Conservation (phyloP, 148 eudicot genomes). For the Euryodendron excelsum region DNA sequence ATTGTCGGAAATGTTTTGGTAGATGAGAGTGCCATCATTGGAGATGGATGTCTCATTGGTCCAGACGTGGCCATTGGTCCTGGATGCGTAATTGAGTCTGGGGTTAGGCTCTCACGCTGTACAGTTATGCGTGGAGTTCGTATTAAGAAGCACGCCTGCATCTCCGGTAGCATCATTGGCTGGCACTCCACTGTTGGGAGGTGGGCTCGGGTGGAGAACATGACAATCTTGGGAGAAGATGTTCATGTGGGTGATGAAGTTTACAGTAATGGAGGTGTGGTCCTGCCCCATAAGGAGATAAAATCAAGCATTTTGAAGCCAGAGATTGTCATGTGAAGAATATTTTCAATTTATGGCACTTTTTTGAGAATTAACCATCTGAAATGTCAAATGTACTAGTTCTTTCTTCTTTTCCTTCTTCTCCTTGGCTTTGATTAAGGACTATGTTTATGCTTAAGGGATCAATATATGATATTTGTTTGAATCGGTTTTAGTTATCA, state of each 20-base stretch:
- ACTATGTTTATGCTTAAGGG: too few relatives aligned
- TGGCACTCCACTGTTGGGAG: conserved; percentile 93
- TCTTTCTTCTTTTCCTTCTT: too few relatives aligned
- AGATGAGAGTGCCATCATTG: conserved; percentile 72
- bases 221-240: conserved; percentile 85
- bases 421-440: too few relatives aligned
- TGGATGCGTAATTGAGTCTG: conserved; percentile 78
- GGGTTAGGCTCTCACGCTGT: conserved; percentile 81
- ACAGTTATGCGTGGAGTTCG: conserved; percentile 85
- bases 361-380: too few relatives aligned
- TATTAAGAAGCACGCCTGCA: conserved; percentile 71
- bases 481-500: too few relatives aligned
- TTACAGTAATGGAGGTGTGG: conserved; percentile 83
- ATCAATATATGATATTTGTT: too few relatives aligned
- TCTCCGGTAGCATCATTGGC: conserved; percentile 73
- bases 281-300: conserved; percentile 84
- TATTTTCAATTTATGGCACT: too few relatives aligned
- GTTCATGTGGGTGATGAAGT: conserved; percentile 81
- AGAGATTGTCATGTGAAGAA: conserved; percentile 73
- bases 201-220: conserved; percentile 84
- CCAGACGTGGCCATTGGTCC: conserved; percentile 93
- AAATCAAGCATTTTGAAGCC: conserved; percentile 85
- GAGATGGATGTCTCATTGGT: conserved; percentile 88
- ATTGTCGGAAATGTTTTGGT: conserved; percentile 82
- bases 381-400: too few relatives aligned